Evolutionary conservation across 495 filamentous ascomycete genomes (phyloP), one percentile per base, ranked within the genome.

Genomic region (Usnea hakonensis): DNA sequence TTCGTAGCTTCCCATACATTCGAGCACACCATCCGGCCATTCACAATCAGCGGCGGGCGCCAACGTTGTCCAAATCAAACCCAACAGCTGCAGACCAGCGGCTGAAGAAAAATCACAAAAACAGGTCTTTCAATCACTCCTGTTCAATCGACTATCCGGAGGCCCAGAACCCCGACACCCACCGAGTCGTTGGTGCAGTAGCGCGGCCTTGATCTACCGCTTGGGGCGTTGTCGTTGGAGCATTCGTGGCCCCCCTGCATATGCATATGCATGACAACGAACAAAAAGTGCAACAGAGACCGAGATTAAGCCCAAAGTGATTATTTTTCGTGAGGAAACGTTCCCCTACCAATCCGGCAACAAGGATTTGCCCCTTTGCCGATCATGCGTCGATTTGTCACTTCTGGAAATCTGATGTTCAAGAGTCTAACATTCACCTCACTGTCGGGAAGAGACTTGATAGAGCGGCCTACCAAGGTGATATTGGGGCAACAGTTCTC

Each of bases 151-250:
- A 43, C 2, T 57, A 28, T 32, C 16, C 43, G 21, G 5, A 57
- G 40, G 55, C 36, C 55, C 55, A 57, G 55, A 57, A 57, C 37
- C 13, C 35, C 26, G 32, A 52, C 26, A 32, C 3, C 26, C 26
- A 32, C 48, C 48, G 32, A 32, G 48, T 30, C 37, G 26, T 43
- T 30, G 55, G 5, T 57, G 55, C 36, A 57, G 35, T 38, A 57
- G 55, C 38, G 55, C 55, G 13, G 55, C n/a, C 9, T 57, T 19
- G 35, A 40, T 19, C 55, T 37, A 40, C 55, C 54, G 33, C 55
- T 9, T 38, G 35, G 55, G 36, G 35, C 35, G 6, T 28, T 37
- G 6, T 40, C 5, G 55, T 57, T 41, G 36, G 36, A 57, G 37
- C 55, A 26, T 17, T 21, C n/a, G 35, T 28, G 11, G 28, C 19